Base-by-base conservation (phyloP, 1,284 basidiomycete species). In the Omphalotus olearius region DNA sequence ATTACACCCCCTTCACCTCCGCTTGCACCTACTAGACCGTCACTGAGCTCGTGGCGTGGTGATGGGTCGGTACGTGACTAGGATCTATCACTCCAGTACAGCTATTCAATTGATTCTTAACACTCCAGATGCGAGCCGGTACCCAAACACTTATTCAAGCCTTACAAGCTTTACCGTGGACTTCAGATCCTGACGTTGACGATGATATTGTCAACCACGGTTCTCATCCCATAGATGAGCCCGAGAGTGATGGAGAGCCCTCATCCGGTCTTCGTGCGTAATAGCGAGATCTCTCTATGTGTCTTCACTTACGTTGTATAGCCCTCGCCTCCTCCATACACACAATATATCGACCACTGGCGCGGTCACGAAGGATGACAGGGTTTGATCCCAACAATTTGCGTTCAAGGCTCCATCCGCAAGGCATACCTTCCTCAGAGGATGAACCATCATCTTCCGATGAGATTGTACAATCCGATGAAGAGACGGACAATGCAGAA, bases 111-210 rank as follows among this genome's bases (percentile, higher is more conserved):
- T 54, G 50, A 53, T 55, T 26, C 56, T 62, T 60, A 28, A 16
- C 37, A 9, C 13, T 33, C 4, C 35, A 86, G 89, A 86, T 91
- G 81, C 83, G 87, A 41, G 79, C 83, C 18, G 88, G 88, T 23
- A 91, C 89, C 4, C 89, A 91, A 64, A 87, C 89, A 2, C 78
- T 91, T 47, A 91, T 91, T 43, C 89, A 91, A 69, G 89, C 87
- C 2, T 71, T 91, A 17, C 89, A 91, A 60, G 88, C 88, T 3
- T 73, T 91, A 40, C 89, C 89, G 18, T 88, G 84, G 85, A 74
- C 75, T 17, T 80, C 83, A 42, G 79, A 79, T 55, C 74, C 76
- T 11, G 85, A 89, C 54, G 78, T 80, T 51, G 82, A 85, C 33
- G 85, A 87, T 43, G 85, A 84, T 40, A 66, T 72, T 14, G 61